phyloP scores from a whole-genome alignment of 2,329 filamentous ascomycete species.

The Penicillium rolfsii region DNA sequence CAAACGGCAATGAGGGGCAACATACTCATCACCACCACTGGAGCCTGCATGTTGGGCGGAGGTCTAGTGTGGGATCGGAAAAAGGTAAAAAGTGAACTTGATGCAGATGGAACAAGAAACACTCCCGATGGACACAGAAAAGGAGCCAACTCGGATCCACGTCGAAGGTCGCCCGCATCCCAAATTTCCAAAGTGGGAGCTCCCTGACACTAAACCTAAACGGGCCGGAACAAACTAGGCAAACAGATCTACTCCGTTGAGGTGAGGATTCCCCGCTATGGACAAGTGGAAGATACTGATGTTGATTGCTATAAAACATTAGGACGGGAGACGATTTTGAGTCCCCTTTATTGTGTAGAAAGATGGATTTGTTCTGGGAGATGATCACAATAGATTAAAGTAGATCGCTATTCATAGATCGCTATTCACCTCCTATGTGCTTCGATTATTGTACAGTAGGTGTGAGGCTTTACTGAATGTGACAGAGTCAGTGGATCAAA shows the following conservation, averaged over 20 bases:
- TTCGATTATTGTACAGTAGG: not conserved
- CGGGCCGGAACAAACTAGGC: slow-evolving; percentile 32
- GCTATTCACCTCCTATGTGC: not conserved
- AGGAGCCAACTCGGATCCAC: slow-evolving; percentile 33
- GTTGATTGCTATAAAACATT: no score
- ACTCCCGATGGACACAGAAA: slow-evolving; percentile 25
- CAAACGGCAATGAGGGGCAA: slow-evolving; percentile 39
- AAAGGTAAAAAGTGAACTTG: slow-evolving; percentile 17
- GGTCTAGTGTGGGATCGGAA: slow-evolving; percentile 17
- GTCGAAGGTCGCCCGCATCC: slow-evolving; percentile 34
- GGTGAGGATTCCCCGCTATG: not conserved
- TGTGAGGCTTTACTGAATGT: not conserved
- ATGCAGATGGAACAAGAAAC: slow-evolving; percentile 20
- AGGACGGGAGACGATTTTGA: no score
- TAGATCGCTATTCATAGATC: not conserved
- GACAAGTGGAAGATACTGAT: not conserved
- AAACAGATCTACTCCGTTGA: slow-evolving; percentile 21
- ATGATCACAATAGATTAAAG: not conserved
- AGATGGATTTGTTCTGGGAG: no score
- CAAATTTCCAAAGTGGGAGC: slow-evolving; percentile 51
- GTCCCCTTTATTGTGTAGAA: no score
- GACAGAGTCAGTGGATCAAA: slow-evolving; percentile 45
- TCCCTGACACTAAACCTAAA: slow-evolving; percentile 39
- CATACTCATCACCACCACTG: slow-evolving; percentile 76
- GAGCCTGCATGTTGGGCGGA: slow-evolving; percentile 69